Evolutionary conservation across 1,284 basidiomycete species (phyloP).

Genomic region (Ceratobasidium sp.): DNA sequence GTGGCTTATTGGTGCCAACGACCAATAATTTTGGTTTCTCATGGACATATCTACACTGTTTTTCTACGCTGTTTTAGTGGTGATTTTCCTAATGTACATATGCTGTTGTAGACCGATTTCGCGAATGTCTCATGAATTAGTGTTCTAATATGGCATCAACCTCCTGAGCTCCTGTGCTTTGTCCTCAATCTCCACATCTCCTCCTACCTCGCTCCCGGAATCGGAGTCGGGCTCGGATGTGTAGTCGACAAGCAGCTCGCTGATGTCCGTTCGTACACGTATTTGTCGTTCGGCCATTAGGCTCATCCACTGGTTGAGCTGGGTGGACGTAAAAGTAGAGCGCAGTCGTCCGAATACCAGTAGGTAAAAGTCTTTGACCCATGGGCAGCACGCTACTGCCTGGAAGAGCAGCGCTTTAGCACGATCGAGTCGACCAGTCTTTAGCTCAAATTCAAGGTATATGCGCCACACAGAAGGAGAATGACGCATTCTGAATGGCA

Average conservation of each 20-base stretch:
- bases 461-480: constrained; percentile 81
- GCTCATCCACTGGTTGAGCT: constrained; percentile 76
- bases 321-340: constrained; percentile 69
- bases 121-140: too few species aligned
- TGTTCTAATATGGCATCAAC: constrained; percentile 43
- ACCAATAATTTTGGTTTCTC: constrained; percentile 44
- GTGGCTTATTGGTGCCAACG: constrained; percentile 85
- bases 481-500: constrained; percentile 65
- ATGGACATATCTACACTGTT: not conserved
- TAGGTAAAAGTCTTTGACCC: constrained; percentile 77
- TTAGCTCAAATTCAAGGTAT: constrained; percentile 85
- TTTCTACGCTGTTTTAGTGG: too few species aligned
- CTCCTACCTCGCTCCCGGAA: constrained; percentile 25
- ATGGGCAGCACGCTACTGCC: constrained; percentile 83
- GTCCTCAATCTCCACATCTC: constrained; percentile 43
- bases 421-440: constrained; percentile 64
- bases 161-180: constrained; percentile 40
- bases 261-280: constrained; percentile 73
- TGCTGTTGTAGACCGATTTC: too few species aligned
- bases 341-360: constrained; percentile 83
- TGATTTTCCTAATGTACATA: too few species aligned
- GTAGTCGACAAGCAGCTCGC: constrained; percentile 66
- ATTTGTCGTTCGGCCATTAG: constrained; percentile 86
- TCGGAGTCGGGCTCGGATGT: constrained; percentile 53
- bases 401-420: constrained; percentile 85